Percentiles rank a stretch among this genome's conserved stretches.
Evolutionary conservation across 352 stramenopile genomes (phyloP).

Genomic region (Stephanocyclus meneghinianus): DNA sequence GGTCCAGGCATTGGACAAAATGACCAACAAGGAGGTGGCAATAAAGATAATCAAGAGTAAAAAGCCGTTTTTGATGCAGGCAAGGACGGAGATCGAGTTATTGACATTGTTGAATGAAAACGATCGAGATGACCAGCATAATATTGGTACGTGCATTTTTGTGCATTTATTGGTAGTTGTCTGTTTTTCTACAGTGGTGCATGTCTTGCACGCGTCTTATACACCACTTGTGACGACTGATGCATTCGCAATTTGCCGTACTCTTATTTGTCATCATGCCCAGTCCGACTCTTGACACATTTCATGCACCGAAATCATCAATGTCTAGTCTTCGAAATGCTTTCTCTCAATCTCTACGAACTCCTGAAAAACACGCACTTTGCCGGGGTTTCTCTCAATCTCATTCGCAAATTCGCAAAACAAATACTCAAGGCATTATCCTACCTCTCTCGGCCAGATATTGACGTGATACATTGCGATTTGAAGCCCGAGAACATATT

Average conservation of each 20-base stretch:
- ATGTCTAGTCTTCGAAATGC: constrained; percentile 97
- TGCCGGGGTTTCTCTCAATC: constrained; percentile 88
- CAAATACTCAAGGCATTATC: constrained; percentile 92
- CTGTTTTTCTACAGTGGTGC: not conserved
- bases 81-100: constrained; percentile 93
- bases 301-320: constrained; percentile 97
- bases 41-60: constrained; percentile 99
- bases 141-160: constrained; percentile 86
- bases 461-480: constrained; percentile 99
- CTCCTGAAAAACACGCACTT: constrained; percentile 92
- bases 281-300: constrained; percentile 89
- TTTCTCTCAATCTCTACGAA: constrained; percentile 97
- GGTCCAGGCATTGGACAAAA: constrained; percentile 87
- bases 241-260: not conserved
- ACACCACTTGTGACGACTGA: not conserved
- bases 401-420: constrained; percentile 93
- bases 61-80: constrained; percentile 93
- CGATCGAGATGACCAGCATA: constrained; percentile 86
- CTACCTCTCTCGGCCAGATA: constrained; percentile 87
- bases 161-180: not conserved
- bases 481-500: constrained; percentile 99
- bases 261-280: not conserved
- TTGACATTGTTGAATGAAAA: constrained; percentile 88
- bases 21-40: constrained; percentile 87
- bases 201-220: not conserved